Evolutionary conservation across 768 basidiomycete genomes (phyloP).

Genomic region (Austroboletus festivus): DNA sequence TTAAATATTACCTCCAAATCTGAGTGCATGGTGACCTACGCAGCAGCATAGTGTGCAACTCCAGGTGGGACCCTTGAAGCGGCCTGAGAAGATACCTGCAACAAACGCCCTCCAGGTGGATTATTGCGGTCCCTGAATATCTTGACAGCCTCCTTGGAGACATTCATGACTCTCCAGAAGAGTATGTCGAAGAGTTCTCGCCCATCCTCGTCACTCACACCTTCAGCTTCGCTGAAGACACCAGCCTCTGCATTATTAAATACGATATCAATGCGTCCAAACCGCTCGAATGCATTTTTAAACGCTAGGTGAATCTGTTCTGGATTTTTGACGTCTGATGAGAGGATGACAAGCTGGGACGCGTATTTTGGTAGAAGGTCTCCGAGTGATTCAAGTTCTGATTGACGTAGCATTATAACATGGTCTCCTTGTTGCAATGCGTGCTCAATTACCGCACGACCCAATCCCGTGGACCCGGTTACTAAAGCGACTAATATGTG

Average conservation of each 20-base stretch:
- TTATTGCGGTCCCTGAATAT: conserved; percentile 38
- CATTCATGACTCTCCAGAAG: conserved; percentile 38
- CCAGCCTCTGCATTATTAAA: conserved; percentile 41
- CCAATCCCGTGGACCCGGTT: conserved; percentile 41
- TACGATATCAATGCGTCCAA: conserved; percentile 45
- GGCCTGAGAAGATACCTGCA: conserved; percentile 35
- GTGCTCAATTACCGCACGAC: conserved; percentile 32
- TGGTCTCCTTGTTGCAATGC: conserved; percentile 38
- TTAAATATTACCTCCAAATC: conserved; percentile 1
- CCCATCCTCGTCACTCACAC: conserved; percentile 32
- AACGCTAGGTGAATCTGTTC: conserved; percentile 37
- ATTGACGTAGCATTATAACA: conserved; percentile 38
- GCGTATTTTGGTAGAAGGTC: conserved; percentile 29
- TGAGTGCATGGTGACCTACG: conserved; percentile 14
- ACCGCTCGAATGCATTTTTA: conserved; percentile 29
- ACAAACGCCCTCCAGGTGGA: conserved; percentile 38
- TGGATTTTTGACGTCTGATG: conserved; percentile 37
- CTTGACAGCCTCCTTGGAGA: conserved; percentile 31
- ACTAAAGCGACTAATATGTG: conserved; percentile 25
- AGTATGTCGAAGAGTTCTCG: conserved; percentile 37
- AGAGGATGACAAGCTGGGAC: conserved; percentile 35
- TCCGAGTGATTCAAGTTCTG: conserved; percentile 24
- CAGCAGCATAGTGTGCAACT: conserved; percentile 23
- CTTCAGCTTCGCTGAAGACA: conserved; percentile 37
- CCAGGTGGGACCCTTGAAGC: conserved; percentile 21